Conservation (phyloP, 257 asterid species). For the Fraxinus cuspidata region DNA sequence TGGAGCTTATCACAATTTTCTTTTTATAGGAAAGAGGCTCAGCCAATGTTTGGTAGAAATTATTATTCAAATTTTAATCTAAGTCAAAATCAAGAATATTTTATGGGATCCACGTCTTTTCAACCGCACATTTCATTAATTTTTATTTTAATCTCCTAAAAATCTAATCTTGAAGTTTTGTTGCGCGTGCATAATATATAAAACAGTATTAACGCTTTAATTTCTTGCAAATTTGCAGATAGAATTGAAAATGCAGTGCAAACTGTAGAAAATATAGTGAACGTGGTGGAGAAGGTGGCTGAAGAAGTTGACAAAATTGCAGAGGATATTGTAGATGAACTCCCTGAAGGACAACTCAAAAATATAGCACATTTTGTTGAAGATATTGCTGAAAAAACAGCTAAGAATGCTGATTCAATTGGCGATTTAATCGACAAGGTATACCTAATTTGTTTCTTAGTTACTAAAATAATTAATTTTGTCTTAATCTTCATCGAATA, state of each 20-base stretch:
- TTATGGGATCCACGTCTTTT: too few species aligned
- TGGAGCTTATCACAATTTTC: too few species aligned
- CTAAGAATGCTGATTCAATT: slow-evolving; percentile 45
- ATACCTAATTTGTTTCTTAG: neutral
- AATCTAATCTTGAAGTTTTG: too few species aligned
- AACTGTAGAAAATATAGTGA: slow-evolving; percentile 52
- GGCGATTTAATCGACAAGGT: slow-evolving; percentile 68
- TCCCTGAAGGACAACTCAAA: slow-evolving; percentile 55
- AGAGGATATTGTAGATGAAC: slow-evolving; percentile 46
- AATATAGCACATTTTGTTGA: slow-evolving; percentile 42
- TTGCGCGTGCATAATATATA: too few species aligned
- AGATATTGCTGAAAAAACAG: slow-evolving; percentile 52
- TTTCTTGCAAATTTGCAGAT: slow-evolving; percentile 30
- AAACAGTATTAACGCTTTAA: neutral
- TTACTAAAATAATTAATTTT: neutral
- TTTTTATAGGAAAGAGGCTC: too few species aligned
- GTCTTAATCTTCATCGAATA: neutral
- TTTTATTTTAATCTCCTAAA: too few species aligned
- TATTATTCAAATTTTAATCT: too few species aligned
- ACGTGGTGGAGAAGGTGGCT: slow-evolving; percentile 62
- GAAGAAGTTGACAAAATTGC: slow-evolving; percentile 52
- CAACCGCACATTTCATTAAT: too few species aligned
- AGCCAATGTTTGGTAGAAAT: too few species aligned
- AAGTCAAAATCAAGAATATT: too few species aligned
- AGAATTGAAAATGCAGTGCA: slow-evolving; percentile 44